These are phyloP conservation scores for Posidonia oceanica DNA, from an alignment of 116 monocot genomes.

Conservation along the genomic window DNA sequence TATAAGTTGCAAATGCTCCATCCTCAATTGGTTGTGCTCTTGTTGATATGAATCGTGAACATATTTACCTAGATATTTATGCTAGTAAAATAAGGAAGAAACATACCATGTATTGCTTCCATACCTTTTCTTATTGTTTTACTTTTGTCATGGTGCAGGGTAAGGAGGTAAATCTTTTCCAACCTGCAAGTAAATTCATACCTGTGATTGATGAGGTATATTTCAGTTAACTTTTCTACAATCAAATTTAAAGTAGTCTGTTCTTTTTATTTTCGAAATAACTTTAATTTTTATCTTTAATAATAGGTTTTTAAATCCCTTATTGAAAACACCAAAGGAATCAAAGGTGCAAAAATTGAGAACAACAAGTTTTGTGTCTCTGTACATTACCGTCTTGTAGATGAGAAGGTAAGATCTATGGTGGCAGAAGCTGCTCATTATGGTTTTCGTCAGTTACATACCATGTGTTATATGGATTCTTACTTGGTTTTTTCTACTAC, in stretches of 20 bases:
- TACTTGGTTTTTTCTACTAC: neutral
- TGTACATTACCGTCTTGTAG: slow-evolving; percentile 92
- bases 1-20: no score
- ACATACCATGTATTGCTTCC: no score
- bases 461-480: neutral
- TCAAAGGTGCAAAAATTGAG: slow-evolving; percentile 75
- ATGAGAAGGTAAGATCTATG: slow-evolving; percentile 37
- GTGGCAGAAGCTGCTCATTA: neutral
- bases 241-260: neutral
- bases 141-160: slow-evolving; percentile 18
- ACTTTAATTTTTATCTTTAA: neutral
- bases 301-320: slow-evolving; percentile 73
- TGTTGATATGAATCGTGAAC: neutral
- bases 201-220: slow-evolving; percentile 63
- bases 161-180: slow-evolving; percentile 58
- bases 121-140: neutral
- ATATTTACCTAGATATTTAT: no score
- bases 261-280: neutral
- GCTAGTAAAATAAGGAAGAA: no score
- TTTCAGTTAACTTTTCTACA: neutral
- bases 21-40: neutral
- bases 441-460: neutral
- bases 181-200: slow-evolving; percentile 73
- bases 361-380: slow-evolving; percentile 96
- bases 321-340: slow-evolving; percentile 53